phyloP scores from a whole-genome alignment of 371 early-diverging fungal genomes.

The Dinochytrium kinnereticum region DNA sequence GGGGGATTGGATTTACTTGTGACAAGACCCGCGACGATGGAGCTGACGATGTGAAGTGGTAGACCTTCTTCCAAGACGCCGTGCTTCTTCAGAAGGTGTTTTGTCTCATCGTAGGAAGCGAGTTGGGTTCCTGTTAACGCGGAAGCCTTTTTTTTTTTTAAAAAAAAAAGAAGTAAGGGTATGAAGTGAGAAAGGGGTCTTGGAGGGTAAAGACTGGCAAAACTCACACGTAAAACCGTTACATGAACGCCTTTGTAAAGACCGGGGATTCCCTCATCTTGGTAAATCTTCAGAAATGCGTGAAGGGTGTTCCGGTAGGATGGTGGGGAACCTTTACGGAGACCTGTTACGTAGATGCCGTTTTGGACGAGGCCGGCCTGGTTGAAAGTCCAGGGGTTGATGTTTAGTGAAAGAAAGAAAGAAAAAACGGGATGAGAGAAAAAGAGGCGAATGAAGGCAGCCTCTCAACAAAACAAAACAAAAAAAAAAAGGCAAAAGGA shows the following conservation, averaged over 20 bases:
- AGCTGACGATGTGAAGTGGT: slow-evolving; percentile 23
- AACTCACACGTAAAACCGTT: slow-evolving; percentile 27
- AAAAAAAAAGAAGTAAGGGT: background rate
- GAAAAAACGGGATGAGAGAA: too few species aligned
- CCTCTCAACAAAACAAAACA: too few species aligned
- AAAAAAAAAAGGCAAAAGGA: too few species aligned
- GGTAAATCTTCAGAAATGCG: slow-evolving; percentile 28
- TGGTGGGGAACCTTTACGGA: slow-evolving; percentile 25
- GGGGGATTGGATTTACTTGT: slow-evolving; percentile 16
- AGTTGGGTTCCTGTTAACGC: slow-evolving; percentile 40
- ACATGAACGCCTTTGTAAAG: slow-evolving; percentile 35
- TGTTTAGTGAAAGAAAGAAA: too few species aligned
- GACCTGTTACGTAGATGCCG: slow-evolving; percentile 34
- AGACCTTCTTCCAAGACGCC: slow-evolving; percentile 32
- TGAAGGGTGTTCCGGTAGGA: slow-evolving; percentile 27
- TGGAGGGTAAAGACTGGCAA: background rate
- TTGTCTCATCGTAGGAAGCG: slow-evolving; percentile 44
- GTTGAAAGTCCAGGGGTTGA: too few species aligned
- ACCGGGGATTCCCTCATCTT: slow-evolving; percentile 21
- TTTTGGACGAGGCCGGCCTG: slow-evolving; percentile 11
- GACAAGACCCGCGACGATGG: slow-evolving; percentile 36
- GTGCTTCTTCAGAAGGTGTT: slow-evolving; percentile 31
- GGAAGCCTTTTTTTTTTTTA: slow-evolving; percentile 10
- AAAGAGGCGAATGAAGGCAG: too few species aligned
- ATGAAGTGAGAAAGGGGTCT: background rate